A percentile compares a stretch with the other conserved stretches of the same genome.
Conservation (phyloP, 2,329 filamentous ascomycete species). For the Ceratocystis destructans region DNA sequence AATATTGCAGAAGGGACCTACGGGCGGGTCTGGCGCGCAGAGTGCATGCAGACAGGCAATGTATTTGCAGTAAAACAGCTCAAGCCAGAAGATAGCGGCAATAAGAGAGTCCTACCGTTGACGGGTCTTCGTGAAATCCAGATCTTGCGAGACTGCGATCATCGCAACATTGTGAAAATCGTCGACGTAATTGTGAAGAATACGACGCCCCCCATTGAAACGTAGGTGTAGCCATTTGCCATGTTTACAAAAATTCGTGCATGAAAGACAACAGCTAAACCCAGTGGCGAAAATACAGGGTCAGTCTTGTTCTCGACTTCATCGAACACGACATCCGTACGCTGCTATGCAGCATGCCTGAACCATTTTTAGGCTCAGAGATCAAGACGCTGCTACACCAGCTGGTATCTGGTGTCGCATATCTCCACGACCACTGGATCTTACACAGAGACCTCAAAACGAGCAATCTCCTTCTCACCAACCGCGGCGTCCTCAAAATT, state of each 20-base stretch:
- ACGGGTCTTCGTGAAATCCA: conserved; percentile 90
- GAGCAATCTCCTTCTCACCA: conserved; percentile 86
- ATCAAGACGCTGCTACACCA: conserved; percentile 82
- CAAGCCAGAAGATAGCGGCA: conserved; percentile 55
- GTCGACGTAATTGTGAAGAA: conserved; percentile 74
- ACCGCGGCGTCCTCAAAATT: conserved; percentile 85
- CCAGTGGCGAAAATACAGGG: conserved; percentile 33
- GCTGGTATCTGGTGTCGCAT: conserved; percentile 64
- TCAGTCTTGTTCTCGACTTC: conserved; percentile 94
- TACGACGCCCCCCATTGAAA: conserved; percentile 39
- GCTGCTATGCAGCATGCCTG: conserved; percentile 83
- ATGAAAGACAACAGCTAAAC: not conserved
- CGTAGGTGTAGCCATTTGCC: conserved; percentile 27
- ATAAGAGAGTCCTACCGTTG: conserved; percentile 50
- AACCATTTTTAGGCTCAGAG: conserved; percentile 85
- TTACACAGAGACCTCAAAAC: conserved; percentile 89
- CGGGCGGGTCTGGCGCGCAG: conserved; percentile 80
- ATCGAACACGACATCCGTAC: conserved; percentile 93
- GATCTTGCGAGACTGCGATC: conserved; percentile 65
- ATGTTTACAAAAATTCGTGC: conserved; percentile 19
- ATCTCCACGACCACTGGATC: conserved; percentile 82
- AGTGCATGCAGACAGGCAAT: conserved; percentile 55
- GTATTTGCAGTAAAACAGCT: conserved; percentile 88
- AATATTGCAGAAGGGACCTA: conserved; percentile 97
- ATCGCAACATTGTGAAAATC: conserved; percentile 70